Evolutionary conservation across 2,329 filamentous ascomycete species (phyloP).

Genomic region (Moelleriella libera): DNA sequence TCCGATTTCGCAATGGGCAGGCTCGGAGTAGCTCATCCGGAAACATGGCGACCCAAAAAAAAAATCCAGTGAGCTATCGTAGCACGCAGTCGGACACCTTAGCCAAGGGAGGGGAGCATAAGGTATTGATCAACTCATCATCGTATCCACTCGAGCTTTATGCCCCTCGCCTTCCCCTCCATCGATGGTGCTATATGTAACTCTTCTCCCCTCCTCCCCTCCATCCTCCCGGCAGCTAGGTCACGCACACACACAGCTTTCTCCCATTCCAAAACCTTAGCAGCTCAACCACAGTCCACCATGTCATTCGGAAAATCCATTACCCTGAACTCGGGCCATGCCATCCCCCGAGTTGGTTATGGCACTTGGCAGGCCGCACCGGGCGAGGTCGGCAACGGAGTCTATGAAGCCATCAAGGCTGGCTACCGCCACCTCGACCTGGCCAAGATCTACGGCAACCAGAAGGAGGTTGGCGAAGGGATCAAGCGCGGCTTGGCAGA

Average conservation of each 20-base stretch:
- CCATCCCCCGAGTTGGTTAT: slow-evolving; percentile 45
- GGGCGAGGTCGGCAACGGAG: slow-evolving; percentile 48
- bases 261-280: neutral
- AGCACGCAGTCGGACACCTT: neutral
- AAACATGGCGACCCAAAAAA: neutral
- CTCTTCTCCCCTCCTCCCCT: no score
- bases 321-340: slow-evolving; percentile 48
- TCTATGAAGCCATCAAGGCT: slow-evolving; percentile 46
- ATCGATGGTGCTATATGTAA: neutral
- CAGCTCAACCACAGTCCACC: neutral
- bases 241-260: neutral
- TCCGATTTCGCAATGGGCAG: neutral
- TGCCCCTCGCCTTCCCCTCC: neutral
- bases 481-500: slow-evolving; percentile 31
- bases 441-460: slow-evolving; percentile 48
- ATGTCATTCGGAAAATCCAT: slow-evolving; percentile 45
- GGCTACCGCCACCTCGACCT: slow-evolving; percentile 51
- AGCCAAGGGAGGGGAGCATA: neutral
- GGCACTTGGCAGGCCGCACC: slow-evolving; percentile 57
- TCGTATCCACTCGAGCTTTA: slow-evolving; percentile 3
- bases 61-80: no score
- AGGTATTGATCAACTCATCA: slow-evolving; percentile 1
- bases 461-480: slow-evolving; percentile 41
- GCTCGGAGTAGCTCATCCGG: neutral
- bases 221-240: no score